These are phyloP conservation scores for Rugosomyces carneus DNA, from an alignment of 1,284 basidiomycete genomes.

Conservation along the genomic window DNA sequence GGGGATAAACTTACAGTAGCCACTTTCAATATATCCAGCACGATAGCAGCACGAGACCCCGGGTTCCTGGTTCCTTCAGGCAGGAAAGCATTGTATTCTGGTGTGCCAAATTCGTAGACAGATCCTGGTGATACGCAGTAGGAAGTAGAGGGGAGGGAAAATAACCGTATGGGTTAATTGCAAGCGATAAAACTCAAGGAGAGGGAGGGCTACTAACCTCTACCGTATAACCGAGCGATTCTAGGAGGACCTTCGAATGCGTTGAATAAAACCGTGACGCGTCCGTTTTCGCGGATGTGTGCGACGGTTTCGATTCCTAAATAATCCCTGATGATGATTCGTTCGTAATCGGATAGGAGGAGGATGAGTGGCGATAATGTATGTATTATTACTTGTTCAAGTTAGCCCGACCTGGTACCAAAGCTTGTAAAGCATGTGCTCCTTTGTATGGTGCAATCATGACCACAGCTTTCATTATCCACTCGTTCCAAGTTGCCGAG, in stretches of 20 bases:
- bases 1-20: conserved; percentile 30
- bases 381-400: not conserved
- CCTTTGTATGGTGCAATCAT: too few species aligned
- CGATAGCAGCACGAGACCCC: conserved; percentile 40
- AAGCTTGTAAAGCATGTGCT: too few species aligned
- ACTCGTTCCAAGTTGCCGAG: too few species aligned
- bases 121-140: conserved; percentile 26
- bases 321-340: too few species aligned
- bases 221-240: conserved; percentile 41
- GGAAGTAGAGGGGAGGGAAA: not conserved
- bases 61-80: conserved; percentile 30
- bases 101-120: conserved; percentile 38
- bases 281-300: conserved; percentile 43
- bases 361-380: conserved; percentile 5
- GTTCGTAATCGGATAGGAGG: not conserved
- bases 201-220: conserved; percentile 24
- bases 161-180: conserved; percentile 4
- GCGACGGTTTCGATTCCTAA: conserved; percentile 44
- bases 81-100: conserved; percentile 34
- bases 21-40: conserved; percentile 38
- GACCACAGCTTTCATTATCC: too few species aligned
- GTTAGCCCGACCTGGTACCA: not conserved
- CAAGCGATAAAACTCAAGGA: not conserved
- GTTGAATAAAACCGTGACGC: conserved; percentile 43
- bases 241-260: conserved; percentile 37